Evolutionary conservation across 805 yeast species (phyloP).

Genomic region (Lipomyces mesembrius): DNA sequence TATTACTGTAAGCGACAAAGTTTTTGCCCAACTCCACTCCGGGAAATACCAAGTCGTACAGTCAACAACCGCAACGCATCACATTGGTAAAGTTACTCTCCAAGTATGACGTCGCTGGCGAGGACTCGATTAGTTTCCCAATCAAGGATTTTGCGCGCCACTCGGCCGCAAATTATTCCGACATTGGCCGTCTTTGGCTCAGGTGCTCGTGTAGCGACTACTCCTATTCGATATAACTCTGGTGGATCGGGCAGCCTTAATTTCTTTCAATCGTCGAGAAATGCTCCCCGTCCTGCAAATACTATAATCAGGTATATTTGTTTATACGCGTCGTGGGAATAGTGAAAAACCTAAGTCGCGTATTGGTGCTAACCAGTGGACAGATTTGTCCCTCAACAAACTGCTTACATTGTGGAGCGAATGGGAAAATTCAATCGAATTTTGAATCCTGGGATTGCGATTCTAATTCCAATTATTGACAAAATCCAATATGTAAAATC

Average conservation of each 20-base stretch:
- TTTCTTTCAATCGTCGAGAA: conserved; percentile 15
- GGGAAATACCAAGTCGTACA: background rate
- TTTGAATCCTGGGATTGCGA: conserved; percentile 76
- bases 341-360: background rate
- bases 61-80: background rate
- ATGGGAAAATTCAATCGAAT: conserved; percentile 81
- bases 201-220: background rate
- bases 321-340: background rate
- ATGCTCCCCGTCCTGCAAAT: conserved; percentile 26
- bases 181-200: background rate
- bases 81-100: background rate
- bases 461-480: conserved; percentile 73
- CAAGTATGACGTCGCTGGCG: conserved; percentile 6
- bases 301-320: conserved; percentile 27
- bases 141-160: background rate
- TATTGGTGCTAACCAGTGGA: background rate
- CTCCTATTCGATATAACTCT: background rate
- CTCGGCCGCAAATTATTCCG: conserved; percentile 1
- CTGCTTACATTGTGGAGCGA: conserved; percentile 88
- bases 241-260: conserved; percentile 14
- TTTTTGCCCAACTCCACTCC: background rate
- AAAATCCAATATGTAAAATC: conserved; percentile 81
- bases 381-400: conserved; percentile 85
- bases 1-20: no score
- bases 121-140: background rate